A percentile compares a stretch with the other conserved stretches of the same genome.
Conservation (phyloP, 352 stramenopile genomes). For the Phytophthora tentaculata region DNA sequence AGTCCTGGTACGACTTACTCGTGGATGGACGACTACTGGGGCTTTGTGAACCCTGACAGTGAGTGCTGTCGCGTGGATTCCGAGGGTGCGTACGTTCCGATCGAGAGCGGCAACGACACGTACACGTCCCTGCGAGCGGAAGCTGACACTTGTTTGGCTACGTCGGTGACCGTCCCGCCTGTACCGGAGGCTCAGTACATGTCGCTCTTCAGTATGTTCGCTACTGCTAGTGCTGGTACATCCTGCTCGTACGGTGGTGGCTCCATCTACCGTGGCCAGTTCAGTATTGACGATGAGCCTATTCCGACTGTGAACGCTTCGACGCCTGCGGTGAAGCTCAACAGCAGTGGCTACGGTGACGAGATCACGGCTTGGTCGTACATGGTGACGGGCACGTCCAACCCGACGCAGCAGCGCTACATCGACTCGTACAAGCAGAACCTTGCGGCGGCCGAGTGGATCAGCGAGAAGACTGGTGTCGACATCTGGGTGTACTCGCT, state of each 20-base stretch:
- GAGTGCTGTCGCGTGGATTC: conserved; percentile 68
- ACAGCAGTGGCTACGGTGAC: conserved; percentile 52
- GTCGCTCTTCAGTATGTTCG: conserved; percentile 80
- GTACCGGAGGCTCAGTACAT: conserved; percentile 64
- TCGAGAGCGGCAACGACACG: conserved; percentile 50
- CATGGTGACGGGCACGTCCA: conserved; percentile 61
- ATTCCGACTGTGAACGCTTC: conserved; percentile 56
- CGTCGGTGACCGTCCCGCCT: conserved; percentile 43
- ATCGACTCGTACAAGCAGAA: conserved; percentile 73
- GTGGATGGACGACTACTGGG: conserved; percentile 76
- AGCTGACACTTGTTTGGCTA: conserved; percentile 48
- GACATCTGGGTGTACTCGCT: conserved; percentile 66
- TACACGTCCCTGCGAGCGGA: conserved; percentile 48
- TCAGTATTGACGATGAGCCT: conserved; percentile 64
- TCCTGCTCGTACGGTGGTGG: conserved; percentile 73
- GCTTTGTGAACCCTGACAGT: conserved; percentile 63
- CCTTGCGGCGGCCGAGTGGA: conserved; percentile 52
- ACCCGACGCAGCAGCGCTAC: conserved; percentile 59
- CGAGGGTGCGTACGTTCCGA: conserved; percentile 49
- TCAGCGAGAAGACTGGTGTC: conserved; percentile 63
- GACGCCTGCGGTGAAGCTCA: conserved; percentile 52
- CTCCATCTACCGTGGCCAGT: conserved; percentile 69
- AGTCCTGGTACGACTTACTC: conserved; percentile 65
- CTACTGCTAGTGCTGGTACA: conserved; percentile 58
- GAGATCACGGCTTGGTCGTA: conserved; percentile 74